phyloP scores from a whole-genome alignment of 768 basidiomycete genomes.

The Pleurotus eryngii region DNA sequence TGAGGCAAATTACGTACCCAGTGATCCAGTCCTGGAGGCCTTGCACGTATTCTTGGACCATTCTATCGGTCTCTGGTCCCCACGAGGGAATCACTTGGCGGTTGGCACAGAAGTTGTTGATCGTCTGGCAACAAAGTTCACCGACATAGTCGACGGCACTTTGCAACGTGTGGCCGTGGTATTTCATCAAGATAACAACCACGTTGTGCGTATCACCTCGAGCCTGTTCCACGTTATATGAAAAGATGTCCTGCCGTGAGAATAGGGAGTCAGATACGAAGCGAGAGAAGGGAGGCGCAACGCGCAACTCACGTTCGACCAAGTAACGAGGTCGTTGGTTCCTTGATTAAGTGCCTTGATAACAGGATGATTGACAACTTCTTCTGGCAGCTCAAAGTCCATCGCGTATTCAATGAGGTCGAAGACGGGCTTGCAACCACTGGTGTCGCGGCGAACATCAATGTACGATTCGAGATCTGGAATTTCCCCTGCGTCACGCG shows the following conservation, averaged over 20 bases:
- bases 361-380: conserved; percentile 62
- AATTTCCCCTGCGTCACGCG: conserved; percentile 48
- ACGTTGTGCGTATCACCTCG: conserved; percentile 70
- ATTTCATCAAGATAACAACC: conserved; percentile 65
- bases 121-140: conserved; percentile 52
- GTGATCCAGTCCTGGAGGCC: conserved; percentile 73
- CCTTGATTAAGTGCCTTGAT: conserved; percentile 60
- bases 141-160: conserved; percentile 64
- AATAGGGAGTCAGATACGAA: conserved; percentile 8
- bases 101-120: conserved; percentile 49
- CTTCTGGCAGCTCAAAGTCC: conserved; percentile 68
- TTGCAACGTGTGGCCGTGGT: conserved; percentile 55
- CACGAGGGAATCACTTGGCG: conserved; percentile 54
- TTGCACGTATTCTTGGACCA: conserved; percentile 54
- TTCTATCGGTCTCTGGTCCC: conserved; percentile 55
- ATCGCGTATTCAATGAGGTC: conserved; percentile 74
- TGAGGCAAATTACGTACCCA: conserved; percentile 35
- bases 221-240: conserved; percentile 73
- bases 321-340: conserved; percentile 77
- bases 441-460: conserved; percentile 55
- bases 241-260: conserved; percentile 60
- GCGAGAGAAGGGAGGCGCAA: background rate
- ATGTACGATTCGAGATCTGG: conserved; percentile 77
- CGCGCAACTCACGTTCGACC: conserved; percentile 64
- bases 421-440: conserved; percentile 70